Base-by-base conservation (phyloP, 352 stramenopile genomes). In the Phytophthora hibernalis region DNA sequence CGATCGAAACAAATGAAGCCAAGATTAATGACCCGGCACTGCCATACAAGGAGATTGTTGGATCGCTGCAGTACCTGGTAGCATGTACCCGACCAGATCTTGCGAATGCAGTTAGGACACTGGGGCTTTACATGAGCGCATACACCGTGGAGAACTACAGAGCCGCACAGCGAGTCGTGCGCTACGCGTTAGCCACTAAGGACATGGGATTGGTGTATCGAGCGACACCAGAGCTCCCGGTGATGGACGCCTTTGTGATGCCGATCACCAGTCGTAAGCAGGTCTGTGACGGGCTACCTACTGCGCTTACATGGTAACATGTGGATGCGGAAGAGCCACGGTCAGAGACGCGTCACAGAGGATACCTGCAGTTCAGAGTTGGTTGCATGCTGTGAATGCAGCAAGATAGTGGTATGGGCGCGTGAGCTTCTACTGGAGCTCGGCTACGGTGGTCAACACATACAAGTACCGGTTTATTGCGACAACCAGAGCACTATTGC, bases 401-500 rank as follows among this genome's bases (percentile, higher is more conserved):
- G 22, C 31, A 60, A 60, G 24, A 49, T 50, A 24, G n/a, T 60
- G 5, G n/a, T n/a, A n/a, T n/a, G n/a, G n/a, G n/a, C n/a, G n/a
- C n/a, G n/a, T n/a, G n/a, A n/a, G n/a, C n/a, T n/a, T n/a, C n/a
- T n/a, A n/a, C n/a, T n/a, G n/a, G n/a, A n/a, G n/a, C n/a, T n/a
- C n/a, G n/a, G n/a, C n/a, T n/a, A n/a, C n/a, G n/a, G n/a, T n/a
- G n/a, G n/a, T n/a, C n/a, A n/a, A n/a, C n/a, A n/a, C n/a, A n/a
- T n/a, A n/a, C n/a, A n/a, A n/a, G n/a, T n/a, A n/a, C n/a, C n/a
- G n/a, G n/a, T n/a, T n/a, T n/a, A n/a, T 37, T 60, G 53, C 16
- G 53, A 60, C 8, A 50, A 60, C n/a, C 24, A 60, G n/a, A 60
- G 38, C 18, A 28, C 53, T 22, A 60, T 60, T 50, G 26, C 35